Evolutionary conservation across 495 filamentous ascomycete species (phyloP).

Genomic region (Emericellopsis terricola): DNA sequence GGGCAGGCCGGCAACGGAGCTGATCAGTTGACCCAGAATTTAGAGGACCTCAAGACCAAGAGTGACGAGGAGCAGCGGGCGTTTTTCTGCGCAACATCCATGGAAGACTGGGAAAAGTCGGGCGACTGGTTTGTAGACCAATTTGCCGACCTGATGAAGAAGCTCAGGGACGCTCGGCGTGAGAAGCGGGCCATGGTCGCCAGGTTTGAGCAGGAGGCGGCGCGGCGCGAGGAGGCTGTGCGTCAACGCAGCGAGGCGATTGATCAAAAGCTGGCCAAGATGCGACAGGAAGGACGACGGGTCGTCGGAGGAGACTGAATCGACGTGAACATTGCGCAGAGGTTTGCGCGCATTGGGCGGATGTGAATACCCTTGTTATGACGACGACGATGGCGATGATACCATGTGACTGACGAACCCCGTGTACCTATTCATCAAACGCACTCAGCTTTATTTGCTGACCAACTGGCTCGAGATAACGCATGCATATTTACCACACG

Average conservation of each 20-base stretch:
- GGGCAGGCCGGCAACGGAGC: constrained; percentile 4
- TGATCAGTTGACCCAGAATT: constrained; percentile 17
- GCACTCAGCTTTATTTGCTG: no score
- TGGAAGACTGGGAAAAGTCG: constrained; percentile 64
- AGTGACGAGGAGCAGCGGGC: constrained; percentile 30
- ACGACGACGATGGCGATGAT: not conserved
- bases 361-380: constrained; percentile 1
- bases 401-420: not conserved
- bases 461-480: no score
- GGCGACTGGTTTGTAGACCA: constrained; percentile 64
- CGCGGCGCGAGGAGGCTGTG: constrained; percentile 31
- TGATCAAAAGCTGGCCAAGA: constrained; percentile 31
- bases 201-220: constrained; percentile 50
- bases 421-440: no score
- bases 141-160: constrained; percentile 42
- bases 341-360: constrained; percentile 1
- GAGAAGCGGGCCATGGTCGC: constrained; percentile 44
- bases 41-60: constrained; percentile 21
- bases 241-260: constrained; percentile 33
- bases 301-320: constrained; percentile 39
- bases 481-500: no score
- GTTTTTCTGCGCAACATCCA: constrained; percentile 45
- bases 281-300: constrained; percentile 33
- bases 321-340: constrained; percentile 29
- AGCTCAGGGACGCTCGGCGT: constrained; percentile 44